Base-by-base conservation (phyloP, 106 monocot genomes). In the Dioscorea alata region DNA sequence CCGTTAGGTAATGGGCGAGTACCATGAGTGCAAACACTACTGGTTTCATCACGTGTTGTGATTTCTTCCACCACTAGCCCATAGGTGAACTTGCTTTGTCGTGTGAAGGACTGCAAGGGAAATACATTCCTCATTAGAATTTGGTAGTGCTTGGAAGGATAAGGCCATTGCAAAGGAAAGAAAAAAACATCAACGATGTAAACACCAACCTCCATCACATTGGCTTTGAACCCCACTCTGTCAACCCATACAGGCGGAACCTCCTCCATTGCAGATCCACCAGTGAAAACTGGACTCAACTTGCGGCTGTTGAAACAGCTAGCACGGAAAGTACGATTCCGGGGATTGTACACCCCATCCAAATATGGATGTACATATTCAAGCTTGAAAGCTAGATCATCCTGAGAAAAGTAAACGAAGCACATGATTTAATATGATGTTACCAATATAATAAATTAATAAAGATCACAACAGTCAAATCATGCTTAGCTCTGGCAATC, bases 301-400 rank as follows among this genome's bases (percentile, higher is more conserved):
- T 99, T 99, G 33, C 90, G 73, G 68, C 81, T 90, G 58, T 99
- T 99, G 77, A 99, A 99, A 75, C 86, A 87, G 71, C 84, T 99
- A 17, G 87, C 19, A 49, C 87, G 81, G 50, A 93, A 90, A 13
- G 99, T 90, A 12, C 99, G 99, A 67, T 93, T 93, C 12, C 86
- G 81, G 33, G 90, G 80, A 66, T 93, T 68, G 12, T 69, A 48
- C 24, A 99, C 77, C 35, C 99, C 99, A 76, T 99, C 99, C 53
- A 99, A 25, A 75, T 99, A 99, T 23, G 99, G 99, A 80, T 99
- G 99, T 51, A 90, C 90, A 78, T 93, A 99, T 64, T 99, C 93
- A 63, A 99, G 75, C 79, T 99, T 93, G 82, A 93, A 99, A 21
- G 93, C 71, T 2, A 93, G 75, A 78, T 99, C 99, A 90, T 99